phyloP scores from a whole-genome alignment of 2,329 filamentous ascomycete genomes.

The Exserohilum turcica region DNA sequence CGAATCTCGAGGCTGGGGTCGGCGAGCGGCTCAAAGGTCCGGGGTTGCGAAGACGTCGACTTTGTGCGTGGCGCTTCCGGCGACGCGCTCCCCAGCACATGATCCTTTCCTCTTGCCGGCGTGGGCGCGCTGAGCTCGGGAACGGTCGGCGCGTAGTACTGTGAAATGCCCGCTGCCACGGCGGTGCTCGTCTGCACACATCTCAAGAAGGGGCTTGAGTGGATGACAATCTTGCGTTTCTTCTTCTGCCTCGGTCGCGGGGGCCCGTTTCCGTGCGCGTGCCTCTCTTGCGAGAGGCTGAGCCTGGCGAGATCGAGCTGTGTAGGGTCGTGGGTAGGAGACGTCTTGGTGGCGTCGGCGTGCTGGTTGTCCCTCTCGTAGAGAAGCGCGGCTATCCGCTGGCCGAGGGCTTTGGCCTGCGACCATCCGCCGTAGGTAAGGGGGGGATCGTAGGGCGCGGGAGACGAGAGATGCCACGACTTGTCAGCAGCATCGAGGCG shows the following conservation, averaged over 20 bases:
- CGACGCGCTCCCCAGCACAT: conserved; percentile 16
- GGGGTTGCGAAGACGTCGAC: conserved; percentile 29
- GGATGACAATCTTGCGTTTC: conserved; percentile 79
- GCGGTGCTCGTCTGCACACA: conserved; percentile 92
- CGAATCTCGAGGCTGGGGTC: conserved; percentile 46
- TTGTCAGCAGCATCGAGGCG: conserved; percentile 94
- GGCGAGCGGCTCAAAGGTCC: conserved; percentile 40
- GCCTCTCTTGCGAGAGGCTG: conserved; percentile 17
- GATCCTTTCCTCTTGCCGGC: conserved; percentile 24
- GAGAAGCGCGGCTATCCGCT: conserved; percentile 78
- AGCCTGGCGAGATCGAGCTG: conserved; percentile 30
- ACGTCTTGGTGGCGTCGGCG: conserved; percentile 41
- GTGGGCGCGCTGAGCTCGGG: conserved; percentile 28
- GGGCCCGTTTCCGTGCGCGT: neutral
- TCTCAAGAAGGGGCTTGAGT: conserved; percentile 90
- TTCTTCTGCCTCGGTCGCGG: conserved; percentile 53
- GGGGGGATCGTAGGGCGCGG: conserved; percentile 93
- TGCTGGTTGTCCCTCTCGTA: conserved; percentile 55
- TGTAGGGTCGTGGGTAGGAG: conserved; percentile 24
- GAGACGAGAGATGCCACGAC: conserved; percentile 90
- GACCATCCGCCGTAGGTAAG: conserved; percentile 94
- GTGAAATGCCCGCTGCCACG: conserved; percentile 81
- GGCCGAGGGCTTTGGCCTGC: conserved; percentile 80
- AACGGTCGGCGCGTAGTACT: conserved; percentile 56
- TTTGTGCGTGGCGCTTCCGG: conserved; percentile 20